Conservation (phyloP, 352 stramenopile genomes). For the Phytophthora hibernalis region DNA sequence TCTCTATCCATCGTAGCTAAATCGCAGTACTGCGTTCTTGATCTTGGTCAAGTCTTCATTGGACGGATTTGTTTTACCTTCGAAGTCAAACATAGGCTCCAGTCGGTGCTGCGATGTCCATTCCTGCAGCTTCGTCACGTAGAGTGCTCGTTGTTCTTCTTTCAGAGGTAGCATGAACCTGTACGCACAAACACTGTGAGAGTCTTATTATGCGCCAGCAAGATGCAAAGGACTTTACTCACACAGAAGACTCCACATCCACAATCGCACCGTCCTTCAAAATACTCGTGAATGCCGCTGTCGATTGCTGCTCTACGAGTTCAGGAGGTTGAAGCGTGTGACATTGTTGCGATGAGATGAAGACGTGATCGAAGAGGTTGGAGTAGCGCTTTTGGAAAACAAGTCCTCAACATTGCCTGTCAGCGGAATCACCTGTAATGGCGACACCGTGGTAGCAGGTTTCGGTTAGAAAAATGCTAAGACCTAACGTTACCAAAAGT, state of each 20-base stretch:
- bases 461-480: not conserved
- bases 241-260: slow-evolving; percentile 79
- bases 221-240: slow-evolving; percentile 26
- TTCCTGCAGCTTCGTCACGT: slow-evolving; percentile 73
- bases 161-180: slow-evolving; percentile 81
- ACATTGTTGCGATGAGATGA: slow-evolving; percentile 70
- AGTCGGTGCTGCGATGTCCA: slow-evolving; percentile 51
- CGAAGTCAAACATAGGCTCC: slow-evolving; percentile 44
- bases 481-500: too few relatives aligned
- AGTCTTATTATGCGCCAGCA: not conserved
- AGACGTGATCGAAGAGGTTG: slow-evolving; percentile 67
- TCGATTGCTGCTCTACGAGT: slow-evolving; percentile 17
- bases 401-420: slow-evolving; percentile 66
- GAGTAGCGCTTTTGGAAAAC: slow-evolving; percentile 72
- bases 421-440: slow-evolving; percentile 66
- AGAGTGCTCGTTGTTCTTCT: slow-evolving; percentile 70
- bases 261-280: slow-evolving; percentile 53
- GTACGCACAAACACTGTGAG: not conserved
- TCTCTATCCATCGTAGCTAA: slow-evolving; percentile 39
- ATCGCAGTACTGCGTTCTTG: slow-evolving; percentile 66
- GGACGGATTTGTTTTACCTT: slow-evolving; percentile 33
- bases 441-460: not conserved
- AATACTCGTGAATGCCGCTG: slow-evolving; percentile 43
- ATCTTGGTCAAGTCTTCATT: slow-evolving; percentile 62
- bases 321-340: slow-evolving; percentile 52